Evolutionary conservation across 352 stramenopile species (phyloP), one percentile per base, ranked within the genome.

Genomic region (Phytophthora macrochlamydospora): DNA sequence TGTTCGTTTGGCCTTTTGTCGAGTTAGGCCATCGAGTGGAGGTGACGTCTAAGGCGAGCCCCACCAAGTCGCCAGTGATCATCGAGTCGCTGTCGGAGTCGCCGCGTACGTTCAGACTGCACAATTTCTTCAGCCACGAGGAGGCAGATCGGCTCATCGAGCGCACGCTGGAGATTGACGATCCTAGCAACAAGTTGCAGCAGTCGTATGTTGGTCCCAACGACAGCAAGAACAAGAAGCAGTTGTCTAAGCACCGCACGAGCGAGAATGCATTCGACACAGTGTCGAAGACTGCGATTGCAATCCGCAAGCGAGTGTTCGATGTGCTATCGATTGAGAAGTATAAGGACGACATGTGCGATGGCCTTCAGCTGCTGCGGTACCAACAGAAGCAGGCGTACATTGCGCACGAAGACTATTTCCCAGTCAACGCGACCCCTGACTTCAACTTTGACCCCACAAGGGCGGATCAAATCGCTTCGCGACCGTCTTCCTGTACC

Each of bases 321-420:
- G 79, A 97, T 44, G 67, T 97, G 51, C 79, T 98, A 11, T 89
- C 90, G n/a, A 85, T 98, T 56, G 85, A 89, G 43, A 71, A 82
- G 40, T 99, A 97, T 75, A 57, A 91, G 30, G 87, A 97, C 28
- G 89, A 88, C 29, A 94, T 97, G 78, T 94, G 89, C 35, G 96
- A 99, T 71, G 97, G 96, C 11, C 85, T 99, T 18, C 95, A 99
- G 73, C 83, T 99, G 55, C 77, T 99, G 55, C 84, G 94, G 29
- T 99, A 99, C 83, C 92, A 98, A 68, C 81, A 95, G 56, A 97
- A 93, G 61, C 95, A 97, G 53, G 96, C 94, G 13, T 99, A 99
- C 61, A 95, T 95, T 53, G 75, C 88, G 13, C 96, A 99, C 81
- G 84, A 91, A 31, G 96, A 99, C 87, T 99, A 97, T 75, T 98